These are phyloP conservation scores for Tetrapisispora namnaoensis DNA, from an alignment of 805 yeast genomes.

Conservation along the genomic window DNA sequence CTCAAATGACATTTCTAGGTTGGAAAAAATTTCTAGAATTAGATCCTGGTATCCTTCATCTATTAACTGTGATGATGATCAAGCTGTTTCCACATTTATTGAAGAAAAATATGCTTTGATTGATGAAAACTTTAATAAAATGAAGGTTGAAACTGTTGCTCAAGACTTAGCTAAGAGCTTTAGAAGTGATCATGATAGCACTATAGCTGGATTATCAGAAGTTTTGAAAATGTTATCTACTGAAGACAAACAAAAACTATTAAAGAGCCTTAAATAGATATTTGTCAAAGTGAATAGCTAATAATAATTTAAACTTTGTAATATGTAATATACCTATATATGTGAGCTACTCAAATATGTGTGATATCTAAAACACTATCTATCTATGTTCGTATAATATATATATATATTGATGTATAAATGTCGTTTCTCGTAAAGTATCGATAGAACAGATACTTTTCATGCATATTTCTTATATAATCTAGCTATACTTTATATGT, in stretches of 20 bases:
- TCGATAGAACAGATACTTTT: not conserved
- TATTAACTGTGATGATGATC: slow-evolving; percentile 61
- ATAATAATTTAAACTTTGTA: not conserved
- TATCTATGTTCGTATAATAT: not conserved
- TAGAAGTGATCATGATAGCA: slow-evolving; percentile 43
- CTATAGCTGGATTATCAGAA: slow-evolving; percentile 47
- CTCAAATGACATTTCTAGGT: slow-evolving; percentile 38
- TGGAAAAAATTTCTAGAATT: slow-evolving; percentile 78
- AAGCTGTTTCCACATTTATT: slow-evolving; percentile 73
- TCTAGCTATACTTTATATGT: not conserved
- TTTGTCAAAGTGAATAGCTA: not conserved
- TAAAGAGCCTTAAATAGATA: slow-evolving; percentile 27
- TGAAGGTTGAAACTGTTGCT: slow-evolving; percentile 58
- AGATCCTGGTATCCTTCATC: slow-evolving; percentile 77
- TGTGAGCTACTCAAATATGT: not conserved
- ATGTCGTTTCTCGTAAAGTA: not conserved
- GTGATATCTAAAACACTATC: no score
- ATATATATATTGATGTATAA: not conserved
- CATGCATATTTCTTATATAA: not conserved
- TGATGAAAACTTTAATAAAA: slow-evolving; percentile 49
- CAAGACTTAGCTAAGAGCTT: slow-evolving; percentile 52
- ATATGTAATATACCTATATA: not conserved
- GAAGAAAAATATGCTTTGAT: slow-evolving; percentile 64
- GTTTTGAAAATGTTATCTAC: slow-evolving; percentile 42
- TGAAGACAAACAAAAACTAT: slow-evolving; percentile 43